Evolutionary conservation across 345 rosid species (phyloP), one percentile per base, ranked within the genome.

Genomic region (Nephelium lappaceum): DNA sequence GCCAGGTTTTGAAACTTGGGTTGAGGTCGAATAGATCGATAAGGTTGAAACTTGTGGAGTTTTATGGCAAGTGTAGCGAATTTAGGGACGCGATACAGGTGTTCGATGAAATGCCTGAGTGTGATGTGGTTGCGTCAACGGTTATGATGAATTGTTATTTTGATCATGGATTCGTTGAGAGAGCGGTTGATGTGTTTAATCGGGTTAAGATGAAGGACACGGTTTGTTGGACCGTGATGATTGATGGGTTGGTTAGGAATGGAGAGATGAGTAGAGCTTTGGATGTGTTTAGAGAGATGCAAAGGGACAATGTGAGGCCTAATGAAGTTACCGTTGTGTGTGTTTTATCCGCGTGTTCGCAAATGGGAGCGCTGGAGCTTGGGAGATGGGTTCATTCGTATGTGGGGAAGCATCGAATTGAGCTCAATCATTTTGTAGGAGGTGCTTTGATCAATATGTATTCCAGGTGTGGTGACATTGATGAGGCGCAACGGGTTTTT

Each of bases 171-270:
- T 69, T 53, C 74, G 74, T 92, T 25, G 80, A 73, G 21, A 85
- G 89, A 66, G 93, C 92, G 0, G 25, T 71, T 72, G 79, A 47
- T 53, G 39, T 84, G 21, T 92, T 92, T 53, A 66, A 51, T 78
- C 73, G 71, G 82, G 86, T 88, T 18, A 24, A 80, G 80, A 25
- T 36, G 23, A 89, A 86, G 82, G 96, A 92, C 80, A 86, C 89
- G 0, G 88, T 90, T 67, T 87, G 92, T 77, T 91, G 94, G 94
- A 92, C 93, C 2, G 90, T 90, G 5, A 86, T 91, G 93, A 91
- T 91, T 77, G 91, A 86, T 66, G 93, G 94, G 77, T 75, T 89
- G 79, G 90, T 86, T 45, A 81, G 84, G 83, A 88, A 88, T 86
- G 86, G 80, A 65, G 87, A 89, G 83, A 80, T 84, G 91, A 85